A percentile compares a stretch with the other conserved stretches of the same genome.
These are phyloP conservation scores for Fomes fomentarius DNA, from an alignment of 1,284 basidiomycete species.

Conservation along the genomic window DNA sequence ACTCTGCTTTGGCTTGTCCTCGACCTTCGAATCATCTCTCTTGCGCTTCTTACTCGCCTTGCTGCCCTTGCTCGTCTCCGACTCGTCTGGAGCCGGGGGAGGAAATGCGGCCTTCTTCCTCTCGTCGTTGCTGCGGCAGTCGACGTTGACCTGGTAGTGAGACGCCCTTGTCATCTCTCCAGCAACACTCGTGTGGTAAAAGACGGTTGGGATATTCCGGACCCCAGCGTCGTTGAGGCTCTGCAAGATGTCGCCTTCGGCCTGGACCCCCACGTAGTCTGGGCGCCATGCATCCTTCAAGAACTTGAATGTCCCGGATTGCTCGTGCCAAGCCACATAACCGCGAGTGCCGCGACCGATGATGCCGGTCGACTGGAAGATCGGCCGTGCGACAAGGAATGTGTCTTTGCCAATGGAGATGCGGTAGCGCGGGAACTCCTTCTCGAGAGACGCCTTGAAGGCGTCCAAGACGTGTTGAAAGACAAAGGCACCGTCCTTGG, in stretches of 20 bases:
- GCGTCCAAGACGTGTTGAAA: too few relatives aligned
- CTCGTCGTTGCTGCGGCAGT: neutral
- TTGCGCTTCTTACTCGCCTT: neutral
- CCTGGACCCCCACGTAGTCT: neutral
- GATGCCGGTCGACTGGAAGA: neutral
- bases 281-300: constrained; percentile 17
- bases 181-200: neutral
- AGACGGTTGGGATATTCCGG: neutral
- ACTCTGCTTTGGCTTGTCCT: neutral
- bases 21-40: neutral
- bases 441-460: constrained; percentile 4
- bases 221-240: neutral
- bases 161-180: neutral
- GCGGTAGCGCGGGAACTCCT: neutral
- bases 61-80: neutral
- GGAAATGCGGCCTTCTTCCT: neutral
- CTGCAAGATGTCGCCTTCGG: constrained; percentile 5
- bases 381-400: constrained; percentile 3
- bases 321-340: constrained; percentile 2
- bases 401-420: neutral
- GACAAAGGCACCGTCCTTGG: too few relatives aligned
- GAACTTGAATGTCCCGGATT: neutral
- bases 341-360: constrained; percentile 12
- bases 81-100: neutral
- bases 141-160: neutral